Evolutionary conservation across 2,329 filamentous ascomycete species (phyloP).

Genomic region (Rutstroemia sp.): DNA sequence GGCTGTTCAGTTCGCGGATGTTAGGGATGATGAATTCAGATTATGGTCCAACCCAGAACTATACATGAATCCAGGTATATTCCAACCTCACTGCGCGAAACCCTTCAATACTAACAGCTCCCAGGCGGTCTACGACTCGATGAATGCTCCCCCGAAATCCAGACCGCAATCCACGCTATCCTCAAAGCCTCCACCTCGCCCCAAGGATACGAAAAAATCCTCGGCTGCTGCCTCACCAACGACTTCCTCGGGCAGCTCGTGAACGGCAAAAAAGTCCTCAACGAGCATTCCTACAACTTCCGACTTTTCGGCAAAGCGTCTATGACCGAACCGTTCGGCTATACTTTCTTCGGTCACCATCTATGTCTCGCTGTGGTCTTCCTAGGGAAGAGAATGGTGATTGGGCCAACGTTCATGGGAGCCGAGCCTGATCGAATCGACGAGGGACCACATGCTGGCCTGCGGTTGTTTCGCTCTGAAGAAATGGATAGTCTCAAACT

Average conservation of each 20-base stretch:
- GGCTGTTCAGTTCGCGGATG: conserved; percentile 19
- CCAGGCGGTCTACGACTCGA: conserved; percentile 24
- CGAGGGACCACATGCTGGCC: conserved; percentile 24
- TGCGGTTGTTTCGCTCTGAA: conserved; percentile 21
- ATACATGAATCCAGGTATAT: conserved; percentile 24
- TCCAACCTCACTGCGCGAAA: not conserved
- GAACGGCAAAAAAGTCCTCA: conserved; percentile 24
- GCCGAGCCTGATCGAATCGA: conserved; percentile 60
- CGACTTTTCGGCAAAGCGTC: conserved; percentile 23
- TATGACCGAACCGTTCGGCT: conserved; percentile 21
- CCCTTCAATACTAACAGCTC: not conserved
- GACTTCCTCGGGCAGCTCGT: conserved; percentile 25
- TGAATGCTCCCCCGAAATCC: conserved; percentile 19
- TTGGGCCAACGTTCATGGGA: conserved; percentile 71
- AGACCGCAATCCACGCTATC: conserved; percentile 20
- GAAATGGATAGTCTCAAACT: conserved; percentile 24
- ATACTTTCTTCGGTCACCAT: conserved; percentile 61
- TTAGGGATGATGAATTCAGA: conserved; percentile 25
- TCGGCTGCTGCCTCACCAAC: conserved; percentile 24
- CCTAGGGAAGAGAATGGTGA: conserved; percentile 54
- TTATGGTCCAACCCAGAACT: conserved; percentile 28
- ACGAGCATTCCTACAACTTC: conserved; percentile 27
- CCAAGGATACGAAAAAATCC: conserved; percentile 23
- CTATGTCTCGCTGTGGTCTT: conserved; percentile 67
- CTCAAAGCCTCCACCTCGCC: conserved; percentile 22